Conservation (phyloP, 2,329 filamentous ascomycete species). For the Fusarium armeniacum region DNA sequence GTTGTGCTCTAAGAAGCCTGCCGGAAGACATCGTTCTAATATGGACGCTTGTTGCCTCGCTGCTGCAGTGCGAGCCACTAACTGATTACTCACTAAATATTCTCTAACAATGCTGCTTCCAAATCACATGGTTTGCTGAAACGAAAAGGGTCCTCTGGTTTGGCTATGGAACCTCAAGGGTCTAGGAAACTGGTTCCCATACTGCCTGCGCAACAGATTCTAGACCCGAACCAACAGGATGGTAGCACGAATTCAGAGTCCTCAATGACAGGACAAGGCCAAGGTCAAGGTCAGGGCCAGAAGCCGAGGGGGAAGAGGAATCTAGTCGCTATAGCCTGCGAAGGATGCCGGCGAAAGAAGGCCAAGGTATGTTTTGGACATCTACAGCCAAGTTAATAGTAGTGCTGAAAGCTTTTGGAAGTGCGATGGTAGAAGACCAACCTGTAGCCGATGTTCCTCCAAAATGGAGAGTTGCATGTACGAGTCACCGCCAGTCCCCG, state of each 20-base stretch:
- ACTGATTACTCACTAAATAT: neutral
- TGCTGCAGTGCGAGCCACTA: neutral
- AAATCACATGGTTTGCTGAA: neutral
- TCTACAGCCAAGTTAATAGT: neutral
- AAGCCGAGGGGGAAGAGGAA: slow-evolving; percentile 4
- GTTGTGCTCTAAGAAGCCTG: neutral
- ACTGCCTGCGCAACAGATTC: slow-evolving; percentile 16
- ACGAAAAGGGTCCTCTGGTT: neutral
- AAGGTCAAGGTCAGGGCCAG: neutral
- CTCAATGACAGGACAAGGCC: neutral
- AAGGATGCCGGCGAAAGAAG: slow-evolving; percentile 26
- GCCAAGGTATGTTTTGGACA: slow-evolving; percentile 7
- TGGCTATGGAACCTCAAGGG: slow-evolving; percentile 21
- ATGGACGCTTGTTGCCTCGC: neutral
- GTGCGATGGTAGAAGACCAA: slow-evolving; percentile 26
- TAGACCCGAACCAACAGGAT: slow-evolving; percentile 3
- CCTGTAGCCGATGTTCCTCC: slow-evolving; percentile 21
- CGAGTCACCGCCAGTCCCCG: slow-evolving; percentile 6
- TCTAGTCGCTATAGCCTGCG: slow-evolving; percentile 25
- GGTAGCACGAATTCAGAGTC: neutral
- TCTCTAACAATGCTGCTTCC: slow-evolving; percentile 4
- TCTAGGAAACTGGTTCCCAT: slow-evolving; percentile 22
- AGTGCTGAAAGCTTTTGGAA: neutral
- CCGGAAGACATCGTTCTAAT: neutral
- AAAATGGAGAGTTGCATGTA: slow-evolving; percentile 17